Evolutionary conservation across 2,329 filamentous ascomycete genomes (phyloP), one percentile per base, ranked within the genome.

Genomic region (Tolypocladium capitatum): DNA sequence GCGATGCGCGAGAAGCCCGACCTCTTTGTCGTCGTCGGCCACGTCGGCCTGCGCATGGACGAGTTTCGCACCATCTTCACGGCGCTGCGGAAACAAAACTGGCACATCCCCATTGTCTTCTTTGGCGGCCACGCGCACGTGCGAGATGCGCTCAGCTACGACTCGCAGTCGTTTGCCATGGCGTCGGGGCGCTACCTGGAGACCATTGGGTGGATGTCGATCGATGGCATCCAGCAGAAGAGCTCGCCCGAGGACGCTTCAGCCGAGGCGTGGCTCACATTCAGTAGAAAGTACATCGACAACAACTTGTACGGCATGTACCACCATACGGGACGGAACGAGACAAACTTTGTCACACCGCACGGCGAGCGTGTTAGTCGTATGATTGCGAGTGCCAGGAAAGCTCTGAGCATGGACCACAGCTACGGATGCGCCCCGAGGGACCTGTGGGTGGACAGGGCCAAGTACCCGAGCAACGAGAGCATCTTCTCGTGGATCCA

Each of bases 131-230:
- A 97, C 60, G 81, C 81, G 1, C 91, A 97, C 61, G 87, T 96
- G 43, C 81, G 91, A 9, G 89, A 96, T 60, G 86, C 87, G 55
- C 78, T 78, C 36, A 79, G 76, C 50, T 96, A 87, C 57, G 91
- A 96, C 63, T 75, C 76, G 35, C 82, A 80, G 47, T 80, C 90
- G 0, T 82, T 85, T 52, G 90, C 83, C 1, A 71, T 97, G 5
- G 89, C 89, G 36, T 92, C 86, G 56, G 91, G 91, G 4, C 78
- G 91, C 1, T 97, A 96, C 64, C 84, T 96, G 72, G 91, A 97
- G 69, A 96, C 91, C 0, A 83, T 97, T 45, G 91, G 91, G 2
- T 97, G 92, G 76, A 81, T 92, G 77, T 94, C 89, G 0, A 80
- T 96, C 42, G 75, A 83, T 48, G 87, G 87, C 31, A 56, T 78